Conservation (phyloP, 1,284 basidiomycete genomes). For the Papiliotrema nemorosa region DNA sequence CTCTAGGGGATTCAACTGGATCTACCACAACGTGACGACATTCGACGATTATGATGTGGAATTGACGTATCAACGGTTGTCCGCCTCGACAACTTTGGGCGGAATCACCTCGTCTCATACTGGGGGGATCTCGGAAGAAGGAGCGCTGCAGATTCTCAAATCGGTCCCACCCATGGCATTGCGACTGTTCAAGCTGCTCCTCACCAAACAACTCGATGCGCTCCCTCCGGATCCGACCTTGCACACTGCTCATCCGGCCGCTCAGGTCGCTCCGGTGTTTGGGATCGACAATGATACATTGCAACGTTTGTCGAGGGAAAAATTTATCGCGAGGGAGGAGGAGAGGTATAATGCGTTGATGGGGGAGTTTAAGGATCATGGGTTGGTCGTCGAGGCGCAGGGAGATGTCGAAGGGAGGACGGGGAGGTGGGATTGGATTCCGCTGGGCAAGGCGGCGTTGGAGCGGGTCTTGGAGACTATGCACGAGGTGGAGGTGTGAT, state of each 20-base stretch:
- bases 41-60: constrained; percentile 76
- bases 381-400: constrained; percentile 61
- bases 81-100: constrained; percentile 20
- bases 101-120: constrained; percentile 19
- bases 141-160: constrained; percentile 74
- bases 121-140: constrained; percentile 65
- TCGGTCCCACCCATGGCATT: constrained; percentile 83
- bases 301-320: constrained; percentile 52
- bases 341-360: constrained; percentile 74
- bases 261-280: constrained; percentile 34
- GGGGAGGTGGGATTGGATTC: constrained; percentile 69
- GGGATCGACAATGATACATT: constrained; percentile 46
- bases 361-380: constrained; percentile 85
- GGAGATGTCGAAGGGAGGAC: constrained; percentile 40
- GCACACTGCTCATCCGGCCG: constrained; percentile 17
- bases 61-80: constrained; percentile 52
- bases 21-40: constrained; percentile 85
- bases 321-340: constrained; percentile 83
- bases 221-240: constrained; percentile 50
- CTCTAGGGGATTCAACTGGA: constrained; percentile 66
- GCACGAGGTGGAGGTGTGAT: constrained; percentile 9
- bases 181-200: constrained; percentile 68
- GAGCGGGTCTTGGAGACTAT: constrained; percentile 39
- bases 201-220: constrained; percentile 60
- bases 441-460: constrained; percentile 63